These are phyloP conservation scores for Aurifilum marmelostoma DNA, from an alignment of 2,329 filamentous ascomycete species.

Conservation along the genomic window DNA sequence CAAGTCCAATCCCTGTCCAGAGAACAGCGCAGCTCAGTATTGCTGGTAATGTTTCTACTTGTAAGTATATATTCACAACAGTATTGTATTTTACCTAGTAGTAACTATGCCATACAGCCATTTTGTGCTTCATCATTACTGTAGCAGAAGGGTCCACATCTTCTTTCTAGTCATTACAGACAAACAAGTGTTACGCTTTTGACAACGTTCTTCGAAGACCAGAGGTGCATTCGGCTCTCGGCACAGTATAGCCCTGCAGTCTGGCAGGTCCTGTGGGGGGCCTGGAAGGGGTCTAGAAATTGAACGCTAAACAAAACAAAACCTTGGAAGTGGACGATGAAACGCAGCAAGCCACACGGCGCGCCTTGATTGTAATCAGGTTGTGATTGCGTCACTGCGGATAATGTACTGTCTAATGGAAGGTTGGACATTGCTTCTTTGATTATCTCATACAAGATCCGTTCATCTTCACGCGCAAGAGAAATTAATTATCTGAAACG, in stretches of 20 bases:
- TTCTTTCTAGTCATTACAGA: not conserved
- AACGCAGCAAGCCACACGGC: not conserved
- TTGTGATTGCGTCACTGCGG: not conserved
- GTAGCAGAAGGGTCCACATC: not conserved
- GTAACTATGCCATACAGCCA: not conserved
- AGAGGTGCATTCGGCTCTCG: slow-evolving; percentile 1
- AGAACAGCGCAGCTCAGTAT: too few species aligned
- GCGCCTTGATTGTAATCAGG: not conserved
- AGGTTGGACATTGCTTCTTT: not conserved
- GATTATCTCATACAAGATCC: not conserved
- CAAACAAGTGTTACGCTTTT: not conserved
- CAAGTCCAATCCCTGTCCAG: too few species aligned
- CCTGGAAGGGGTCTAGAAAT: not conserved
- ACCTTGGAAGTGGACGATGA: not conserved
- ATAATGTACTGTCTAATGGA: not conserved
- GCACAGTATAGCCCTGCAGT: not conserved
- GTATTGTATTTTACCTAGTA: too few species aligned
- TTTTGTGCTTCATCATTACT: not conserved
- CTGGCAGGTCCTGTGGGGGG: not conserved
- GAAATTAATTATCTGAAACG: not conserved
- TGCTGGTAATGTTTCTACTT: too few species aligned
- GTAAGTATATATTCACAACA: too few species aligned
- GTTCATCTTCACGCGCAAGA: not conserved
- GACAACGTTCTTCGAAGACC: not conserved
- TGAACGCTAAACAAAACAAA: not conserved